Conservation (phyloP, 2,329 filamentous ascomycete species). For the Diaporthe ilicicola region DNA sequence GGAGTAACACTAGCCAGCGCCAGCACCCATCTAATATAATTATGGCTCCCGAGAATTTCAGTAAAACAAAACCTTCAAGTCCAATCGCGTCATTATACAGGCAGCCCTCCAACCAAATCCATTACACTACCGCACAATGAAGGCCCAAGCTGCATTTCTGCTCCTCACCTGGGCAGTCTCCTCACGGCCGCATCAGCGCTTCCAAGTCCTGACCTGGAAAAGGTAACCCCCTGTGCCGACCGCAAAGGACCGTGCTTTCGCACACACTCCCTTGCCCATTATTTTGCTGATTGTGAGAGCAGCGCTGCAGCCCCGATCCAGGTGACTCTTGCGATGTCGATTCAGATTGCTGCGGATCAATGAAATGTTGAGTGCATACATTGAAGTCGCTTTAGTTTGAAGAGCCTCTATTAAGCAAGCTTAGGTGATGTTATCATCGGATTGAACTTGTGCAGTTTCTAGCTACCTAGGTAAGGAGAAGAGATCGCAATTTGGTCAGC, state of each 20-base stretch:
- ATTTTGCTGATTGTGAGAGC: not conserved
- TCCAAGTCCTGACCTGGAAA: not conserved
- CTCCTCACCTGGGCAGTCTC: not conserved
- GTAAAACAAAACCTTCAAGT: not conserved
- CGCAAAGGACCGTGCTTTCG: not conserved
- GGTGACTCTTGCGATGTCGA: not conserved
- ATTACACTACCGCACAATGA: not conserved
- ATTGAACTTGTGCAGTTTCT: not conserved
- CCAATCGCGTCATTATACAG: not conserved
- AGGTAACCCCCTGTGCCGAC: not conserved
- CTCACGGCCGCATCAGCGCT: constrained; percentile 1
- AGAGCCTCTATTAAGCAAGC: not conserved
- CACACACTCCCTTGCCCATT: not conserved
- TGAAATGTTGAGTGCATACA: not conserved
- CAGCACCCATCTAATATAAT: not conserved
- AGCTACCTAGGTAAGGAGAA: not conserved
- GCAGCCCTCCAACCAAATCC: not conserved
- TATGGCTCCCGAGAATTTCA: not conserved
- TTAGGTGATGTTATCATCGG: not conserved
- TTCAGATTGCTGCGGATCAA: not conserved
- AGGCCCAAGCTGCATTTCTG: not conserved
- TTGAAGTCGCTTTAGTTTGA: too few relatives aligned
- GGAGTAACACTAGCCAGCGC: not conserved
- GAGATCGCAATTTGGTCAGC: not conserved
- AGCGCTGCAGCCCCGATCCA: not conserved